phyloP scores from a whole-genome alignment of 139 green algal genomes.

The Chlorella sorokiniana region DNA sequence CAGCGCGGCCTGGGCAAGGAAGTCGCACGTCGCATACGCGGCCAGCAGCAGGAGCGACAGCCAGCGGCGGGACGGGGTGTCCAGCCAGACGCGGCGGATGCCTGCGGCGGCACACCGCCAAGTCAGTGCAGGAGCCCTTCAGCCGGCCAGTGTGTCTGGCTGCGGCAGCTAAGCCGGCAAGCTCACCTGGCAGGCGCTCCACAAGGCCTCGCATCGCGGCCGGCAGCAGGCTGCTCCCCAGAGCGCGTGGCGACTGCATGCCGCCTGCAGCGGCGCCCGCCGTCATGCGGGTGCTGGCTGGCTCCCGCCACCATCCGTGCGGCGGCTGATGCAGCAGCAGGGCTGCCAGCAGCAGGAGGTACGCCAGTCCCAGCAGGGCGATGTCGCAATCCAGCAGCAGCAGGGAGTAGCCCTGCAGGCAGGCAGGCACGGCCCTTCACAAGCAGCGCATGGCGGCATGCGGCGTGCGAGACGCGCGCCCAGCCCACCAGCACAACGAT shows the following conservation, averaged over 20 bases:
- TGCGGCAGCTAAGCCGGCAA: background rate
- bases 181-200: background rate
- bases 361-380: constrained; percentile 42
- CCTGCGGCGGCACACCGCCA: background rate
- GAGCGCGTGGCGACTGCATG: background rate
- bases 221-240: background rate
- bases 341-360: constrained; percentile 33
- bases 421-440: background rate
- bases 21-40: constrained; percentile 33
- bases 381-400: constrained; percentile 32
- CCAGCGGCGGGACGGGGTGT: constrained; percentile 26
- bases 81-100: background rate
- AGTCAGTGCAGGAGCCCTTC: background rate
- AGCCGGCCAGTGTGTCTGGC: background rate
- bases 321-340: constrained; percentile 29
- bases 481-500: constrained; percentile 35
- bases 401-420: constrained; percentile 43
- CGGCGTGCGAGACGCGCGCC: background rate
- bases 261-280: background rate
- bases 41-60: constrained; percentile 32
- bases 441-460: too few species aligned
- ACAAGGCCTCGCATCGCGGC: background rate
- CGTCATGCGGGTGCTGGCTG: background rate
- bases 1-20: constrained; percentile 30
- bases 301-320: constrained; percentile 4